Percentiles rank a stretch among this genome's conserved stretches.
phyloP scores from a whole-genome alignment of 2,329 filamentous ascomycete genomes.

The Neofusicoccum umdonicola region DNA sequence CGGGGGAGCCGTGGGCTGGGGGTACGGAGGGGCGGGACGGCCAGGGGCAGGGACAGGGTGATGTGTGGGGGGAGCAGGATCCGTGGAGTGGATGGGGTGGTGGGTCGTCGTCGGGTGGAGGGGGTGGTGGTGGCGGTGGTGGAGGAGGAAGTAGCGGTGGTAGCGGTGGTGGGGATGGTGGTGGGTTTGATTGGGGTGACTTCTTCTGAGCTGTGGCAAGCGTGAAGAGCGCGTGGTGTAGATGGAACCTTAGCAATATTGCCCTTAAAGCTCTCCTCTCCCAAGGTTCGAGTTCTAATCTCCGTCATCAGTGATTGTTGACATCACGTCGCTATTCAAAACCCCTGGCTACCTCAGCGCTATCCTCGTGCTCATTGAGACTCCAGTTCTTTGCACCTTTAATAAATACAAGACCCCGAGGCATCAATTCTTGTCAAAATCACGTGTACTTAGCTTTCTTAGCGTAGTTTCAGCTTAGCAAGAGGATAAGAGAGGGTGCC shows the following conservation, averaged over 20 bases:
- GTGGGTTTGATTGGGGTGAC: not conserved
- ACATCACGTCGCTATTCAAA: too few relatives aligned
- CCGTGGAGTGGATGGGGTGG: constrained; percentile 23
- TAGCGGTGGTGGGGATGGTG: not conserved
- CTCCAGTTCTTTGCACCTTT: too few relatives aligned
- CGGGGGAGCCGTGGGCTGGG: constrained; percentile 27
- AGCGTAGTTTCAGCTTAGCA: too few relatives aligned
- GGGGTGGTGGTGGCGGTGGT: not conserved
- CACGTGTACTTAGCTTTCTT: too few relatives aligned
- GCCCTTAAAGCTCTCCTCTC: not conserved
- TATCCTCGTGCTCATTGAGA: too few relatives aligned
- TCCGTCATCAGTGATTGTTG: too few relatives aligned
- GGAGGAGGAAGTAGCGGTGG: not conserved
- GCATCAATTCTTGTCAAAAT: too few relatives aligned
- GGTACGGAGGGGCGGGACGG: constrained; percentile 17
- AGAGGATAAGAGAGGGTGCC: too few relatives aligned
- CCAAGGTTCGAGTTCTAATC: too few relatives aligned
- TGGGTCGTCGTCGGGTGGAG: not conserved
- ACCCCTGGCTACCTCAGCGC: too few relatives aligned
- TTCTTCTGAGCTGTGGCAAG: not conserved
- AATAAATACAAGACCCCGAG: too few relatives aligned
- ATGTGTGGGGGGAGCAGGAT: constrained; percentile 29
- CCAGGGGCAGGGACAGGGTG: constrained; percentile 20
- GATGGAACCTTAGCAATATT: not conserved
- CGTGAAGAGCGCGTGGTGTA: too few relatives aligned